Percentiles rank a stretch among this genome's conserved stretches.
Evolutionary conservation across 2,329 filamentous ascomycete genomes (phyloP).

Genomic region (Phoma sp.): DNA sequence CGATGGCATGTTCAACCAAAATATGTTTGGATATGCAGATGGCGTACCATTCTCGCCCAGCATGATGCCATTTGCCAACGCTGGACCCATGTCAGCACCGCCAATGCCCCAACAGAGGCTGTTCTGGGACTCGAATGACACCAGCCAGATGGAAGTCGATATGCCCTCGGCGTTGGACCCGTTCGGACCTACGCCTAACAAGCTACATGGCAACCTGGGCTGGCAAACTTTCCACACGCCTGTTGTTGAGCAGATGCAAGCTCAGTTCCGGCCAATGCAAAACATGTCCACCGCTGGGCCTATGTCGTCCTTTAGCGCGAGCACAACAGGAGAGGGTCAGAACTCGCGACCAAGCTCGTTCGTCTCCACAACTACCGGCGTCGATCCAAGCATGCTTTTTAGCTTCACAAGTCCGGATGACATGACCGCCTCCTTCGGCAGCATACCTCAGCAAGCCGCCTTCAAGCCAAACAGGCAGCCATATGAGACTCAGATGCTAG

Average conservation of each 20-base stretch:
- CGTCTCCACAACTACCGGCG: conserved; percentile 48
- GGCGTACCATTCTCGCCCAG: conserved; percentile 64
- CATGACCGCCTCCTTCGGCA: conserved; percentile 38
- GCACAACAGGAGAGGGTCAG: conserved; percentile 25
- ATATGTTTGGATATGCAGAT: conserved; percentile 58
- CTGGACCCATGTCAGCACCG: conserved; percentile 64
- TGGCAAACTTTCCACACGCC: conserved; percentile 46
- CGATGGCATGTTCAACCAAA: conserved; percentile 45
- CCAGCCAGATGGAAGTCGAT: conserved; percentile 46
- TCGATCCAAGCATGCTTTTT: conserved; percentile 58
- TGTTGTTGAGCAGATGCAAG: conserved; percentile 39
- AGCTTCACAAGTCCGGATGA: conserved; percentile 48
- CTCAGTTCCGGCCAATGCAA: conserved; percentile 44
- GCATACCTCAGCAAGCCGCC: conserved; percentile 29
- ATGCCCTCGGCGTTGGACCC: conserved; percentile 41
- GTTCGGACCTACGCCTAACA: conserved; percentile 47
- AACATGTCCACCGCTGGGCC: conserved; percentile 36
- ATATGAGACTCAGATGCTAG: conserved; percentile 49
- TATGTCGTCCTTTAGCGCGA: conserved; percentile 32
- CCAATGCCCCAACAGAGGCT: conserved; percentile 60
- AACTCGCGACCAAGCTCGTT: conserved; percentile 42
- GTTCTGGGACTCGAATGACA: conserved; percentile 48
- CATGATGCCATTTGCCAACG: conserved; percentile 60
- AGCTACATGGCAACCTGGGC: conserved; percentile 37
- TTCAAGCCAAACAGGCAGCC: conserved; percentile 41